Conservation (phyloP, 331 rosid genomes). For the Stylosanthes scabra region DNA sequence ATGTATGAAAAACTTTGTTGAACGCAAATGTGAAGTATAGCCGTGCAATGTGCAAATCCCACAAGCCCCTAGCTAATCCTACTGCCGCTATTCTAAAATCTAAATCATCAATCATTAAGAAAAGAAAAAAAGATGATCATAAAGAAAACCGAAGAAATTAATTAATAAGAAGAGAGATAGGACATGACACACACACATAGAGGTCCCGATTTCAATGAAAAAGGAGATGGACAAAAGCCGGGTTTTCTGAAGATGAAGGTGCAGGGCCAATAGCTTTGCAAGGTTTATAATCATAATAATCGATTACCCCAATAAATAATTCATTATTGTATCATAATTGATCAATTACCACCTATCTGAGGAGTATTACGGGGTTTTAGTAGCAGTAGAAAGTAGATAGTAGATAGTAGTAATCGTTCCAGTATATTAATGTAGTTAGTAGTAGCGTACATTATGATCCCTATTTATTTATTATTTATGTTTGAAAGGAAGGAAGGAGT, state of each 20-base stretch:
- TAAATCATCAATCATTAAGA: background rate
- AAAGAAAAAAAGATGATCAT: background rate
- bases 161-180: background rate
- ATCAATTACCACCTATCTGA: background rate
- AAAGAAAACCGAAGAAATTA: background rate
- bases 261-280: slow-evolving; percentile 1
- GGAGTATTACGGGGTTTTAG: too few species aligned
- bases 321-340: background rate
- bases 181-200: background rate
- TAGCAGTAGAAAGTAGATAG: too few species aligned
- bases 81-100: slow-evolving; percentile 26
- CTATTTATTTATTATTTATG: too few species aligned
- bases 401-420: too few species aligned
- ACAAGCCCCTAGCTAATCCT: slow-evolving; percentile 30
- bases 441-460: too few species aligned
- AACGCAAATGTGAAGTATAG: slow-evolving; percentile 22
- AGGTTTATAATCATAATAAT: slow-evolving; percentile 11
- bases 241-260: slow-evolving; percentile 40
- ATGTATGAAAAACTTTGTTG: slow-evolving; percentile 7
- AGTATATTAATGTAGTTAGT: background rate
- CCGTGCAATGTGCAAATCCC: slow-evolving; percentile 54
- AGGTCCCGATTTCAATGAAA: slow-evolving; percentile 24
- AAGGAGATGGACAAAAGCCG: slow-evolving; percentile 37
- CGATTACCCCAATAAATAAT: background rate
- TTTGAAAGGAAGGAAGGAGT: background rate